A percentile compares a stretch with the other conserved stretches of the same genome.
These are phyloP conservation scores for Phaeotremella skinneri DNA, from an alignment of 768 basidiomycete species.

Conservation along the genomic window DNA sequence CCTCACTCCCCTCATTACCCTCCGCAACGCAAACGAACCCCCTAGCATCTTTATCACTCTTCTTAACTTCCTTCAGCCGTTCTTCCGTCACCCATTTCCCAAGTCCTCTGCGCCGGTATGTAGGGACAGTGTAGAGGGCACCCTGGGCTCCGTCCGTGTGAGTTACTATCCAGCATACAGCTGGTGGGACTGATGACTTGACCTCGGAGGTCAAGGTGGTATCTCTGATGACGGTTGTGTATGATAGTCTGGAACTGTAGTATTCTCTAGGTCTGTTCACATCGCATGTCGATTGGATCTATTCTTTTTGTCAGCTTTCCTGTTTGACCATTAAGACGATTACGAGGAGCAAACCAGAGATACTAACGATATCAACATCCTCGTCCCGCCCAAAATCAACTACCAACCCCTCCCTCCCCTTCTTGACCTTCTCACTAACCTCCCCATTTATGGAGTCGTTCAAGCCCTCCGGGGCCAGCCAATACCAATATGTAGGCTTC, in stretches of 20 bases:
- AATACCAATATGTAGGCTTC: not conserved
- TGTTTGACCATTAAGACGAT: not conserved
- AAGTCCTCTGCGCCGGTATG: slow-evolving; percentile 11
- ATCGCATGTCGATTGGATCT: slow-evolving; percentile 10
- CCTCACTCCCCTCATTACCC: slow-evolving; percentile 8
- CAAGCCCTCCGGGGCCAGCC: not conserved
- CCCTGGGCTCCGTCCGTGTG: slow-evolving; percentile 16
- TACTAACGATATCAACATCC: slow-evolving; percentile 7
- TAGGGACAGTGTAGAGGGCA: slow-evolving; percentile 10
- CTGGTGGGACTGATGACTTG: not conserved
- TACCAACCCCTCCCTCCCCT: not conserved
- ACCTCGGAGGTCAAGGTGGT: not conserved
- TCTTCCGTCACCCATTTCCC: slow-evolving; percentile 3
- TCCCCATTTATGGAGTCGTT: not conserved
- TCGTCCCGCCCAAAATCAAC: not conserved
- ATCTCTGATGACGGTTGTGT: slow-evolving; percentile 7
- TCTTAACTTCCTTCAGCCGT: not conserved
- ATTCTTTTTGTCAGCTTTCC: not conserved
- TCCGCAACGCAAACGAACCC: slow-evolving; percentile 6
- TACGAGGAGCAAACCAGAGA: not conserved
- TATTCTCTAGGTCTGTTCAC: not conserved
- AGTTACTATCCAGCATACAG: slow-evolving; percentile 7
- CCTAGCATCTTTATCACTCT: not conserved
- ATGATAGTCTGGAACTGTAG: not conserved
- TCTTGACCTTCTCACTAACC: not conserved